Evolutionary conservation across 2,329 filamentous ascomycete genomes (phyloP).

Genomic region (Xylaria sp.): DNA sequence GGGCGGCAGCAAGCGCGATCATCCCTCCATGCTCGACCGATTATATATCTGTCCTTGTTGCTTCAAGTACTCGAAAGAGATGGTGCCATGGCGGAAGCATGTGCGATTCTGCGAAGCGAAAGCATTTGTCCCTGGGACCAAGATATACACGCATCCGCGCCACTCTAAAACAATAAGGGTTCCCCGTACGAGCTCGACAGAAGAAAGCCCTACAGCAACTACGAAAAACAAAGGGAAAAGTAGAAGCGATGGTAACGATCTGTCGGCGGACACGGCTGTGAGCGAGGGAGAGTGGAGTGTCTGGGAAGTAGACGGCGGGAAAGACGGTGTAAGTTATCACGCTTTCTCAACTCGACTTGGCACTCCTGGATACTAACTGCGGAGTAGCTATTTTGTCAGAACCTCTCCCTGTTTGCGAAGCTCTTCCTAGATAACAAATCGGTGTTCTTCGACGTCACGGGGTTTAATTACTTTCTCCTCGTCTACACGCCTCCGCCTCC

Average conservation of each 20-base stretch:
- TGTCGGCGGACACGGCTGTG: slow-evolving; percentile 56
- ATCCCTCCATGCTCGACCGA: slow-evolving; percentile 65
- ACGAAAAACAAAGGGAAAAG: slow-evolving; percentile 54
- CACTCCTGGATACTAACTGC: slow-evolving; percentile 15
- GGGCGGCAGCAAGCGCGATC: slow-evolving; percentile 49
- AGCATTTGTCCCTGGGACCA: slow-evolving; percentile 69
- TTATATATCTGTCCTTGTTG: slow-evolving; percentile 92
- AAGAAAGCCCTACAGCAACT: slow-evolving; percentile 40
- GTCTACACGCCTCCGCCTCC: slow-evolving; percentile 71
- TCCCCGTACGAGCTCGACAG: slow-evolving; percentile 29
- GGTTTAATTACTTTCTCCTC: slow-evolving; percentile 94
- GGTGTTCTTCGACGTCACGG: slow-evolving; percentile 95
- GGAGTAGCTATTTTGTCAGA: slow-evolving; percentile 86
- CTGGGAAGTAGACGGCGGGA: slow-evolving; percentile 92
- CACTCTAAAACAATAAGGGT: slow-evolving; percentile 56
- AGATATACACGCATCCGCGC: slow-evolving; percentile 75
- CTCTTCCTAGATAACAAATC: slow-evolving; percentile 98
- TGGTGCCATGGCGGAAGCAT: slow-evolving; percentile 69
- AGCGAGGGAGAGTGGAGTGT: slow-evolving; percentile 83
- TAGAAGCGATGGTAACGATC: slow-evolving; percentile 47
- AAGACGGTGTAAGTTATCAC: slow-evolving; percentile 70
- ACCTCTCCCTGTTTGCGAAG: slow-evolving; percentile 94
- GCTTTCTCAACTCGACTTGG: background rate
- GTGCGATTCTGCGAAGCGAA: slow-evolving; percentile 66
- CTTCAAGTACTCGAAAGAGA: slow-evolving; percentile 86